Percentiles rank a stretch among this genome's conserved stretches.
These are phyloP conservation scores for Penicillium nucicola DNA, from an alignment of 495 filamentous ascomycete genomes.

Conservation along the genomic window DNA sequence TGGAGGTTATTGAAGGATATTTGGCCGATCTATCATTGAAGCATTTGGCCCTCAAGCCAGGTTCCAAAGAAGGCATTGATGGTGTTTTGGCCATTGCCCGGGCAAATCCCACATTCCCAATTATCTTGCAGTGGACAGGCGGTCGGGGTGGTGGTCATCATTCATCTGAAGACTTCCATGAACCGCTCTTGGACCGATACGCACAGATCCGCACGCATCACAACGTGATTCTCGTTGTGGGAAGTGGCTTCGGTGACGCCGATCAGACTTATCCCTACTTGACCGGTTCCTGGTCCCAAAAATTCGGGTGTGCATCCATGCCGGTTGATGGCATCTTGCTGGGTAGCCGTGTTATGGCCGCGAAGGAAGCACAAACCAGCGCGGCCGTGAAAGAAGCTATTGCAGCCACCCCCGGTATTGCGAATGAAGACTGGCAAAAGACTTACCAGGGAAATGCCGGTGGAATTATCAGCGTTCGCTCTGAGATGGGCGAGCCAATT, in stretches of 20 bases:
- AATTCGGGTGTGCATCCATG: conserved; percentile 88
- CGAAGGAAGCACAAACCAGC: conserved; percentile 55
- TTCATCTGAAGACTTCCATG: conserved; percentile 93
- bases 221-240: conserved; percentile 86
- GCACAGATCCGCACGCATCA: conserved; percentile 72
- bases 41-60: conserved; percentile 94
- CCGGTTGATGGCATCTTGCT: conserved; percentile 90
- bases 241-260: conserved; percentile 87
- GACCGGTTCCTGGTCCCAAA: conserved; percentile 79
- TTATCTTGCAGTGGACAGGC: conserved; percentile 93
- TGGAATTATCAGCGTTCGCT: conserved; percentile 37
- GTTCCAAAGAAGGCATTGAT: conserved; percentile 85
- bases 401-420: conserved; percentile 23
- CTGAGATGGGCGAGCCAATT: conserved; percentile 44
- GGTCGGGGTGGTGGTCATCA: conserved; percentile 93
- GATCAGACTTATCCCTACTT: conserved; percentile 93
- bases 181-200: conserved; percentile 91
- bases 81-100: conserved; percentile 89
- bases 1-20: conserved; percentile 91
- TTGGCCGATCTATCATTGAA: conserved; percentile 92
- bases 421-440: conserved; percentile 26
- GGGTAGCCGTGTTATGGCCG: conserved; percentile 90
- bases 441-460: conserved; percentile 25
- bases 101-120: conserved; percentile 83
- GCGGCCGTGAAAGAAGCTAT: conserved; percentile 28